A percentile compares a stretch with the other conserved stretches of the same genome.
These are phyloP conservation scores for Cercospora sp. DNA, from an alignment of 2,329 filamentous ascomycete genomes.

Conservation along the genomic window DNA sequence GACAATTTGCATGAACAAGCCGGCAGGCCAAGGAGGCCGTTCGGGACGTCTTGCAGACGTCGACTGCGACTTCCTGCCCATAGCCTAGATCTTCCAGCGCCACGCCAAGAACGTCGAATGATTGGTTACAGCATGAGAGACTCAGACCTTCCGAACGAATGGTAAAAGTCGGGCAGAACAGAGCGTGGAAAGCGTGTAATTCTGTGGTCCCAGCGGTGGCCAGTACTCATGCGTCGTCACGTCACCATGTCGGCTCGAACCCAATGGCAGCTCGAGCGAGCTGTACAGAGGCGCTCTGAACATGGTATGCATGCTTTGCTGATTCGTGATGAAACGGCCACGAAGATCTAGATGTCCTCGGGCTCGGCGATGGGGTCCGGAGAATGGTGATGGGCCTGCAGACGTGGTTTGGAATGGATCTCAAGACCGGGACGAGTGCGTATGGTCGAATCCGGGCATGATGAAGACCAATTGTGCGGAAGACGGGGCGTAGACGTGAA, in stretches of 20 bases:
- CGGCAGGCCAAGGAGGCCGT: not conserved
- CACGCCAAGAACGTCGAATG: not conserved
- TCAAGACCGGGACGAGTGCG: not conserved
- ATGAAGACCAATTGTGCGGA: not conserved
- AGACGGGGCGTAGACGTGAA: not conserved
- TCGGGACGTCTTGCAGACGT: not conserved
- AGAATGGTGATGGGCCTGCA: not conserved
- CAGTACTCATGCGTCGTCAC: not conserved
- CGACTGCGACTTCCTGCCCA: not conserved
- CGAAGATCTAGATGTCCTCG: not conserved
- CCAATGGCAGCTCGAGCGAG: constrained; percentile 4
- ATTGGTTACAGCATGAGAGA: not conserved
- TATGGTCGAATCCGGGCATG: not conserved
- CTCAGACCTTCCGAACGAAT: not conserved
- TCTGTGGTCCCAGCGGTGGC: not conserved
- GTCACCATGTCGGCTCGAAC: not conserved
- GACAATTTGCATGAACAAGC: not conserved
- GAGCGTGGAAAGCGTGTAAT: not conserved
- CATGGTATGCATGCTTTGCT: constrained; percentile 8
- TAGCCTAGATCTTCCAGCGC: not conserved
- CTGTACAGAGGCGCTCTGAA: not conserved
- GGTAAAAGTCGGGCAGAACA: not conserved
- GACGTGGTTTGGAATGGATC: not conserved
- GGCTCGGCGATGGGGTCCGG: not conserved
- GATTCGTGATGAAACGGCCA: constrained; percentile 8